Base-by-base conservation (phyloP, 1,284 basidiomycete species). In the Melampsora americana region DNA sequence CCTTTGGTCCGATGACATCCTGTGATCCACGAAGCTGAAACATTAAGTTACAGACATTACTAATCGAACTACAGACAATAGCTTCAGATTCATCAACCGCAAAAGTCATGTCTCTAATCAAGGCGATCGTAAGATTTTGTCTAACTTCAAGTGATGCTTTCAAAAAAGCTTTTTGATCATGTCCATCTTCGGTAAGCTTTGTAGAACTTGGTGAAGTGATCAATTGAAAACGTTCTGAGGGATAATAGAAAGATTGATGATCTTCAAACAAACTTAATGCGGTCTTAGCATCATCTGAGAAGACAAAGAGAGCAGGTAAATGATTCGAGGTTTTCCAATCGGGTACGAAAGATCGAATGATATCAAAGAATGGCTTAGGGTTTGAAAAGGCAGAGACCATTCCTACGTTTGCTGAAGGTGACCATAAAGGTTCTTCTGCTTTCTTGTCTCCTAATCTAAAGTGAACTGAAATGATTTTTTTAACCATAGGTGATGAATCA, bases 81-180 rank as follows among this genome's bases (percentile, higher is more conserved):
- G 20, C n/a, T 23, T 56, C 53, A 56, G 53, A 56, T 16, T 56
- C n/a, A 56, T 56, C 53, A 14, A 28, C 53, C 20, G 53, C 53
- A 56, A 56, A 56, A 16, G 53, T 56, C n/a, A 56, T 56, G 14
- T 56, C 53, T 20, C 53, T n/a, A 23, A 56, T 56, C 53, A 56
- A 56, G 11, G n/a, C 28, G 53, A 56, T 16, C 20, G 28, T 28
- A n/a, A 56, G n/a, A 7, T 56, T 23, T 56, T 23, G n/a, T 28
- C 28, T 56, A 20, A 56, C 20, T 16, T 56, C 53, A 20, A 28
- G n/a, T 28, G 53, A 23, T 23, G n/a, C n/a, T 9, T 7, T 28
- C 18, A 9, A 16, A 56, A 56, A 56, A 4, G 7, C 7, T 0
- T 26, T 4, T 28, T 56, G 53, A 56, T 56, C 20, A 7, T 28